Evolutionary conservation across 768 basidiomycete species (phyloP).

Genomic region (Phylloporus arenicola): DNA sequence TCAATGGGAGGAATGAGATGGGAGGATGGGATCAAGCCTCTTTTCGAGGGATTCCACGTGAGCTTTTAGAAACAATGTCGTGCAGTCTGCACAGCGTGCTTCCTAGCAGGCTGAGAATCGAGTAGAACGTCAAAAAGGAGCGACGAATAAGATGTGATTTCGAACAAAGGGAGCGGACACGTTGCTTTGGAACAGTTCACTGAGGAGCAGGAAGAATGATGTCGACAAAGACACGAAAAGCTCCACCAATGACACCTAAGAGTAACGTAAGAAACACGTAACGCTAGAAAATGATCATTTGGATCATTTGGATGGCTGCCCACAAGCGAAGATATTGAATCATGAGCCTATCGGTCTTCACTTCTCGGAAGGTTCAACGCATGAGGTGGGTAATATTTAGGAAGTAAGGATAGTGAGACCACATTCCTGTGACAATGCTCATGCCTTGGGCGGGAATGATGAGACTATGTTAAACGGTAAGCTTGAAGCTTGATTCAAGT

Average conservation of each 20-base stretch:
- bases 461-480: too few species aligned
- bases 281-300: neutral
- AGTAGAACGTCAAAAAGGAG: conserved; percentile 3
- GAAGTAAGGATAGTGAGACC: too few species aligned
- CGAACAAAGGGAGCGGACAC: neutral
- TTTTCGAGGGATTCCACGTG: neutral
- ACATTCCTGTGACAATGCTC: too few species aligned
- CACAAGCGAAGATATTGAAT: too few species aligned
- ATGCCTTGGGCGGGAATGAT: too few species aligned
- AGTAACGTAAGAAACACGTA: neutral
- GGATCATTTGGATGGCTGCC: too few species aligned
- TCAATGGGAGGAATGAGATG: neutral
- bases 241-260: neutral
- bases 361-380: too few species aligned
- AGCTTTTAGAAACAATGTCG: neutral
- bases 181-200: neutral
- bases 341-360: too few species aligned
- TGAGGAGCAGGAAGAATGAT: neutral
- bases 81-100: neutral
- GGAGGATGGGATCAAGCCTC: neutral
- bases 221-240: neutral
- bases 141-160: neutral
- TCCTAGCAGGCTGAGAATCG: neutral
- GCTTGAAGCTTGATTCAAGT: too few species aligned
- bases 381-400: too few species aligned